These are phyloP conservation scores for Chlamydomonas sphaeroides DNA, from an alignment of 139 green algal genomes.

Conservation along the genomic window DNA sequence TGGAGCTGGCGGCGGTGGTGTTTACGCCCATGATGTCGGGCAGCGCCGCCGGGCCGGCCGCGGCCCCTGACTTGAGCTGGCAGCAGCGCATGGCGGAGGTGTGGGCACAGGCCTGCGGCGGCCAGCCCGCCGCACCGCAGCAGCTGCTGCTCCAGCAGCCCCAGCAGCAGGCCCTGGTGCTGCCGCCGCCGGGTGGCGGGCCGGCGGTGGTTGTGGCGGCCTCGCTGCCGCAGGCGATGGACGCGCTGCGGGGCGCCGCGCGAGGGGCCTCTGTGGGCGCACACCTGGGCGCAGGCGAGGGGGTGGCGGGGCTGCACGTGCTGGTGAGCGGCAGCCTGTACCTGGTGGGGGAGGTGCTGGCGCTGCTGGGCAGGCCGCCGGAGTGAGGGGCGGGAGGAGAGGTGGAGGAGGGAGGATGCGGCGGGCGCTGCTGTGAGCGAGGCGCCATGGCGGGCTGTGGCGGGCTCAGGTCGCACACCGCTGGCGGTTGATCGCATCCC, in stretches of 20 bases:
- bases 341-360: conserved; percentile 91
- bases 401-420: too few relatives aligned
- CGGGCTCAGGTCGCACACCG: too few relatives aligned
- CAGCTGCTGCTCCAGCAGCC: neutral
- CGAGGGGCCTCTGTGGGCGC: neutral
- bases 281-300: too few relatives aligned
- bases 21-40: conserved; percentile 53
- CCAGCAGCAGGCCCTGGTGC: neutral
- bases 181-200: conserved; percentile 63
- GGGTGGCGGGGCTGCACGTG: conserved; percentile 71
- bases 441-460: too few relatives aligned
- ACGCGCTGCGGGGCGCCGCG: neutral
- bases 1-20: neutral
- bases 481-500: too few relatives aligned
- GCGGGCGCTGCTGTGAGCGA: too few relatives aligned
- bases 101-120: neutral
- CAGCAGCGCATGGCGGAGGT: conserved; percentile 36
- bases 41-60: conserved; percentile 58
- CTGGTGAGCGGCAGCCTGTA: conserved; percentile 96
- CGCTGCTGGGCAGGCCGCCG: conserved; percentile 56
- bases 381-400: neutral
- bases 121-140: neutral
- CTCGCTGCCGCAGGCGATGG: conserved; percentile 55
- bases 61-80: conserved; percentile 46
- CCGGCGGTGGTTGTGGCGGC: conserved; percentile 65